A percentile compares a stretch with the other conserved stretches of the same genome.
Evolutionary conservation across 441 rosid genomes (phyloP).

Genomic region (Pelargonium australe): DNA sequence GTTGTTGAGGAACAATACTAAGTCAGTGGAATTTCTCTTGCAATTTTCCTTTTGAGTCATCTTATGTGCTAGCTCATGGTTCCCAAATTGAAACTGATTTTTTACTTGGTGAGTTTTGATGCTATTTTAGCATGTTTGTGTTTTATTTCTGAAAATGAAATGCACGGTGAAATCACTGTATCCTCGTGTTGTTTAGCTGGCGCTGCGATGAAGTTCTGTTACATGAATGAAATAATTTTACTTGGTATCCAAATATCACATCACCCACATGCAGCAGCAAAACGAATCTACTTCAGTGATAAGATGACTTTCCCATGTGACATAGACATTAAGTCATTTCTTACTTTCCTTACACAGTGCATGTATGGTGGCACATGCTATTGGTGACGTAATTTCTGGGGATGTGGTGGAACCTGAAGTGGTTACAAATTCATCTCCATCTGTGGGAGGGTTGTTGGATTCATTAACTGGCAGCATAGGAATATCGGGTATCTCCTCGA

Average conservation of each 20-base stretch:
- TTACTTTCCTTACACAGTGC: conserved; percentile 43
- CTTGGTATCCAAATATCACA: neutral
- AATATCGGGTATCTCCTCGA: conserved; percentile 67
- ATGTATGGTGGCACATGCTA: conserved; percentile 77
- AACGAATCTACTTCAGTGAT: neutral
- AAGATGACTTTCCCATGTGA: neutral
- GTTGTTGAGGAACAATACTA: conserved; percentile 5
- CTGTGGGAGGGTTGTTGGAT: conserved; percentile 92
- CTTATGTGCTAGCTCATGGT: neutral
- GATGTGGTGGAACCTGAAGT: conserved; percentile 83
- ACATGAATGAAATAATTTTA: neutral
- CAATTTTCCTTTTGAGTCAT: neutral
- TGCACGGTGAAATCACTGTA: neutral
- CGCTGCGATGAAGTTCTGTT: neutral
- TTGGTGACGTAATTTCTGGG: conserved; percentile 74
- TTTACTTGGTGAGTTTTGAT: neutral
- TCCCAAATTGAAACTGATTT: neutral
- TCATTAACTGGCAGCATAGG: conserved; percentile 93
- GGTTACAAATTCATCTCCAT: conserved; percentile 59
- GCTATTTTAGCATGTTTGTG: neutral
- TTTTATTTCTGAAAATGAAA: no score
- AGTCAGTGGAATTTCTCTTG: neutral
- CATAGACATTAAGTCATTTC: conserved; percentile 11
- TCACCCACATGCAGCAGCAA: neutral
- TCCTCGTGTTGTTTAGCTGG: neutral